phyloP scores from a whole-genome alignment of 2,329 filamentous ascomycete species.

The Periglandula ipomoeae region DNA sequence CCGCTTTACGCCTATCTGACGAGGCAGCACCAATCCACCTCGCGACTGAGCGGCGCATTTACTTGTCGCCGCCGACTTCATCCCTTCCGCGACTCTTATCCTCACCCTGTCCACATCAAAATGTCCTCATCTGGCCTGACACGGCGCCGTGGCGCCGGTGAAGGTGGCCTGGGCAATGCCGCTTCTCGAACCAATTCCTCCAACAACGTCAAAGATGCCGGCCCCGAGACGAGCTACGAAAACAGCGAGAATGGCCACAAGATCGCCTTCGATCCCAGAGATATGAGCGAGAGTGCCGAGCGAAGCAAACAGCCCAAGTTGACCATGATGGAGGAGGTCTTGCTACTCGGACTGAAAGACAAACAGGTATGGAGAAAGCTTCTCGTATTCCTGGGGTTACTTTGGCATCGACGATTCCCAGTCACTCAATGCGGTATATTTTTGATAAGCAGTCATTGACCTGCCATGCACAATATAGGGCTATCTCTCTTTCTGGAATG shows the following conservation, averaged over 20 bases:
- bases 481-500: conserved; percentile 99
- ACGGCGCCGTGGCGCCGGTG: conserved; percentile 61
- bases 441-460: conserved; percentile 4
- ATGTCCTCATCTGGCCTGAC: conserved; percentile 46
- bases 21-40: neutral
- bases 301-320: conserved; percentile 96
- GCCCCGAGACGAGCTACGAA: conserved; percentile 77
- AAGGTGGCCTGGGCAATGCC: conserved; percentile 46
- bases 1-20: neutral
- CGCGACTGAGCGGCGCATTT: conserved; percentile 8
- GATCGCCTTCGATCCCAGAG: conserved; percentile 93
- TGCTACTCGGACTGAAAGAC: conserved; percentile 92
- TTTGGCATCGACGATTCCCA: neutral
- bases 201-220: conserved; percentile 42
- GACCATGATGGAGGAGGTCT: conserved; percentile 96
- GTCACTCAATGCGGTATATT: neutral
- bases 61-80: conserved; percentile 4
- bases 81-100: neutral
- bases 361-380: conserved; percentile 69
- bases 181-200: conserved; percentile 50
- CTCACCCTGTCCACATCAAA: conserved; percentile 9
- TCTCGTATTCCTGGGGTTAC: neutral
- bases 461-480: conserved; percentile 48
- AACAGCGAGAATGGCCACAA: conserved; percentile 93
- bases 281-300: conserved; percentile 95